Base-by-base conservation (phyloP, 2,329 filamentous ascomycete genomes). In the Sporothrix mexicana region DNA sequence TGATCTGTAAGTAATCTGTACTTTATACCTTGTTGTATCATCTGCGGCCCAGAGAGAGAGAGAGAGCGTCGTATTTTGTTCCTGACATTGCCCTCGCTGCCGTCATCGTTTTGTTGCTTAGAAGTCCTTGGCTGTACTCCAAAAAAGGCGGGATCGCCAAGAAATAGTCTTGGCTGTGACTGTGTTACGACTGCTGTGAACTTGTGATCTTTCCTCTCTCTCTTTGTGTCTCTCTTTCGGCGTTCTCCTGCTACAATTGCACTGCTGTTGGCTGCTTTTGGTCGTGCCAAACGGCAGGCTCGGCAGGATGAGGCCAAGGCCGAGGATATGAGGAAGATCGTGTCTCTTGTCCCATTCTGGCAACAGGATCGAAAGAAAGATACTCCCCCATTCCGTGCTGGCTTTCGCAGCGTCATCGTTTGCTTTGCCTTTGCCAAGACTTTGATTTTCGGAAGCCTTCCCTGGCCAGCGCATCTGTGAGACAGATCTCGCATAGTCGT, bases 161-260 rank as follows among this genome's bases (percentile, higher is more conserved):
- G 41, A 17, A 41, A 45, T 8, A n/a, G 2, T 36, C 45, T 51
- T 51, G 64, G 64, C 64, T 36, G 45, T 49, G 15, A 49, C 45
- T 36, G 45, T 51, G 15, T 36, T 36, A 36, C 7, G 30, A 36
- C 30, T 36, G 5, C 20, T 67, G 12, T 25, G 23, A 8, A 10
- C n/a, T n/a, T 55, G 12, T 47, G 10, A 47, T 47, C 15, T 47
- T 47, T 47, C 8, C 15, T 47, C 10, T 47, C 15, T 47, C 15
- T 47, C 45, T 47, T 47, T 47, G 5, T 55, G 20, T 55, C 51
- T 53, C 6, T 17, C 36, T 51, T 6, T 67, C 45, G 64, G 64
- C 6, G 64, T 51, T 67, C 25, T 49, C 64, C 64, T 30, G 64
- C 51, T 51, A 20, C 64, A 51, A 13, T 67, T 30, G 20, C 64